A percentile compares a stretch with the other conserved stretches of the same genome.
Evolutionary conservation across 306 rosid species (phyloP).

Genomic region (peach (Prunus persica)): DNA sequence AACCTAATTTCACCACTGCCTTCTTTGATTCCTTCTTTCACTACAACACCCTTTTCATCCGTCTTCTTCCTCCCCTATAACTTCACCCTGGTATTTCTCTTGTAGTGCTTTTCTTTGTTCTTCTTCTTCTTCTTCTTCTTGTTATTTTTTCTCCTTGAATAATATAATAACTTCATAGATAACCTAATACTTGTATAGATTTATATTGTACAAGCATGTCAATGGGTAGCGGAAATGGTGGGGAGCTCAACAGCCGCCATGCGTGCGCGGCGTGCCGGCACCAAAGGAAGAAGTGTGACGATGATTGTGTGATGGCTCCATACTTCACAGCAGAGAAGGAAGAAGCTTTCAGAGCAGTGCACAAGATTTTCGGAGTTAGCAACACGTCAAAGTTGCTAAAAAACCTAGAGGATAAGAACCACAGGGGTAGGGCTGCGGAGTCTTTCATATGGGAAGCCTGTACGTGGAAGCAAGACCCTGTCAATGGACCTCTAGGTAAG

Average conservation of each 20-base stretch:
- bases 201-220: neutral
- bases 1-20: slow-evolving; percentile 3
- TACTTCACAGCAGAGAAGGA: slow-evolving; percentile 12
- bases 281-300: slow-evolving; percentile 24
- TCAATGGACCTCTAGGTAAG: slow-evolving; percentile 15
- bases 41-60: slow-evolving; percentile 2
- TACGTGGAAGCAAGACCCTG: slow-evolving; percentile 4
- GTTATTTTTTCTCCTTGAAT: neutral
- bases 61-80: slow-evolving; percentile 13
- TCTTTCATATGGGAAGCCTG: slow-evolving; percentile 32
- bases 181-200: neutral
- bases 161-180: too few relatives aligned
- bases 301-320: slow-evolving; percentile 12
- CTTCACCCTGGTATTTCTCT: slow-evolving; percentile 3
- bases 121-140: neutral
- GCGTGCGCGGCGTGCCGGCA: slow-evolving; percentile 27
- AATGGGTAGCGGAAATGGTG: neutral
- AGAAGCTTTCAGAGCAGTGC: slow-evolving; percentile 3
- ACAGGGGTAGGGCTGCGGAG: neutral
- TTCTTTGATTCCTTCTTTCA: slow-evolving; percentile 7
- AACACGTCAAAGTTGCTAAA: slow-evolving; percentile 11
- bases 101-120: neutral
- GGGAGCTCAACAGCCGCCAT: neutral
- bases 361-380: slow-evolving; percentile 13
- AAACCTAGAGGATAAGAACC: neutral